Base-by-base conservation (phyloP, 139 green algal genomes). In the Coccomyxa sp. region DNA sequence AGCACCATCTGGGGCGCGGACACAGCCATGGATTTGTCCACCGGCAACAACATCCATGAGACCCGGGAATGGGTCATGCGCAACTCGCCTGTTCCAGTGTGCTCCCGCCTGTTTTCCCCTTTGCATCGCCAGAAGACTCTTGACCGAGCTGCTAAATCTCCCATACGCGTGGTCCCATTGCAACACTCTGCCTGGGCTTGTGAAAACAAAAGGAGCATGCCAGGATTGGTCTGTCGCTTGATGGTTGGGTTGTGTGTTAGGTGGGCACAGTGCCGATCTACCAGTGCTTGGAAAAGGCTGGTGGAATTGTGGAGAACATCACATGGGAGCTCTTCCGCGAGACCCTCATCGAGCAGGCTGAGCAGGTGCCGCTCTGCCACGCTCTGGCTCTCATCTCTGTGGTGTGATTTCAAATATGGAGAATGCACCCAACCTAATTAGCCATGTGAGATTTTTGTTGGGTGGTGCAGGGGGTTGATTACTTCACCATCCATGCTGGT, bases 401-500 rank as follows among this genome's bases (percentile, higher is more conserved):
- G 17, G 17, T 1, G n/a, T 57, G 27, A 23, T 13, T 38, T 10
- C 1, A 31, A 25, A 75, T 3, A 75, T 75, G 25, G 23, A 75
- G 23, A 75, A 3, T 75, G 1, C 7, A 27, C 3, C 67, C 67
- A 75, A 75, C 67, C 21, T 25, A 75, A 30, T 74, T 7, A 75
- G 67, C 67, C 25, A 3, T 10, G 25, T 25, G 25, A 30, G 25
- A 30, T 27, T 13, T 13, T 66, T n/a, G 32, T 63, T 80, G 3
- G 17, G 15, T 80, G 28, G 3, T 82, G 77, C 92, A 98, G 91
- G 96, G 96, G 51, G 96, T 99, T 16, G 96, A 99, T 88, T 99
- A 99, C 90, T 99, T 92, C 83, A 99, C 96, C 77, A 99, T 99
- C 86, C 96, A 99, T 85, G 96, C 96, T 7, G 96, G 95, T 38